Conservation (phyloP, 495 filamentous ascomycete species). For the Schizothecium vesticola region DNA sequence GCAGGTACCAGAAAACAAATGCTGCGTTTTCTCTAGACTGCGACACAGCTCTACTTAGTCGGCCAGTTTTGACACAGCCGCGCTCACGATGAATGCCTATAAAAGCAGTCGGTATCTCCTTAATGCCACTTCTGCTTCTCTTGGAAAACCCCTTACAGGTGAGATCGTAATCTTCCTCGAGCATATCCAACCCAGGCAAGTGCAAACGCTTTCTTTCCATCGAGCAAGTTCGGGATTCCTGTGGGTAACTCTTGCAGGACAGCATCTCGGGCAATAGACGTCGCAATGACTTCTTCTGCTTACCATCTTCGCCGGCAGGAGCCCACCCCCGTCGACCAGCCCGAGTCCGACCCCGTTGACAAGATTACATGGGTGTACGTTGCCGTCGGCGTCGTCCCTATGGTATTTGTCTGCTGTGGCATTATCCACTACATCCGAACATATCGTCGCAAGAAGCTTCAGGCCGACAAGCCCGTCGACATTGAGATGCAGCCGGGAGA, state of each 20-base stretch:
- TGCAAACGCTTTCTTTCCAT: background rate
- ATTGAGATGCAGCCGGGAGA: background rate
- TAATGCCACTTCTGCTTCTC: background rate
- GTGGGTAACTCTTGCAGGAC: background rate
- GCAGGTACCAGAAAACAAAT: background rate
- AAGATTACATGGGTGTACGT: background rate
- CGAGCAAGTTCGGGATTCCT: background rate
- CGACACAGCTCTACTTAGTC: background rate
- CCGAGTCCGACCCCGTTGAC: background rate
- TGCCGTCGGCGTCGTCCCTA: background rate
- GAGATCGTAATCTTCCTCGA: background rate
- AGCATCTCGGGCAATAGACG: background rate
- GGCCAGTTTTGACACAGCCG: background rate
- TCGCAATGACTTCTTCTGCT: background rate
- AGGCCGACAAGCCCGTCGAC: background rate
- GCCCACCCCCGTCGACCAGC: background rate
- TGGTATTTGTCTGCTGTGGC: background rate
- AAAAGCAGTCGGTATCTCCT: background rate
- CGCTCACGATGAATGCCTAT: background rate
- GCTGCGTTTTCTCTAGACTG: background rate
- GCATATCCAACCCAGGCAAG: background rate
- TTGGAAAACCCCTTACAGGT: background rate
- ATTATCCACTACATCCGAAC: background rate
- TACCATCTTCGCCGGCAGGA: background rate
- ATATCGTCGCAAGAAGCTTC: background rate